Percentiles rank a stretch among this genome's conserved stretches.
Evolutionary conservation across 768 basidiomycete genomes (phyloP).

Genomic region (Albatrellus ellisii): DNA sequence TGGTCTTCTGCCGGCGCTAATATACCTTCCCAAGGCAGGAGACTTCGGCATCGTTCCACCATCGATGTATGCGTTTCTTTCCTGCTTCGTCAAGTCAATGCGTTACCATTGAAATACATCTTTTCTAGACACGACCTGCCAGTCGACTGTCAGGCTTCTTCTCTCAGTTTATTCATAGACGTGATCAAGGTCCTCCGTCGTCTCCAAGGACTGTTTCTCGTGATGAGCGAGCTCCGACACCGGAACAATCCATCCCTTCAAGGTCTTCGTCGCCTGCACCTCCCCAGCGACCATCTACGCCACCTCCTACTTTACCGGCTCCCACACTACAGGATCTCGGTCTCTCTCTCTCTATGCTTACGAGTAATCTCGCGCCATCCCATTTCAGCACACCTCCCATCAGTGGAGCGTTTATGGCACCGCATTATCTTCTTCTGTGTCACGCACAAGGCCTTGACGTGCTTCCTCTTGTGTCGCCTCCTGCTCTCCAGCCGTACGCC

Average conservation of each 20-base stretch:
- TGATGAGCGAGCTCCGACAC: slow-evolving; percentile 13
- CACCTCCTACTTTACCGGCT: slow-evolving; percentile 58
- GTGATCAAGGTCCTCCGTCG: slow-evolving; percentile 30
- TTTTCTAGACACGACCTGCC: slow-evolving; percentile 37
- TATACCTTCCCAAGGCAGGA: slow-evolving; percentile 3
- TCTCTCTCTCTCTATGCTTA: slow-evolving; percentile 53
- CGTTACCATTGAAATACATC: slow-evolving; percentile 6
- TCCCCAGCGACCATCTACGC: slow-evolving; percentile 42
- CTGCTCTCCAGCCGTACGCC: slow-evolving; percentile 64
- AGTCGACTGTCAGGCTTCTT: slow-evolving; percentile 82
- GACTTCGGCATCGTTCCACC: slow-evolving; percentile 2
- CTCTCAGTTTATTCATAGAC: slow-evolving; percentile 62
- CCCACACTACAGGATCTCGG: slow-evolving; percentile 69
- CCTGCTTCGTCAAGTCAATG: slow-evolving; percentile 3
- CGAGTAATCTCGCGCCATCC: slow-evolving; percentile 55
- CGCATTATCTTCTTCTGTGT: slow-evolving; percentile 73
- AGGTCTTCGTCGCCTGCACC: slow-evolving; percentile 40
- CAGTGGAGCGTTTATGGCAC: slow-evolving; percentile 68
- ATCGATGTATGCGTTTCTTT: slow-evolving; percentile 37
- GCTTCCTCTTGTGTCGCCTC: slow-evolving; percentile 65
- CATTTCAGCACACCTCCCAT: slow-evolving; percentile 68
- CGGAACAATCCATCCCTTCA: slow-evolving; percentile 25
- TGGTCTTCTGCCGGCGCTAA: slow-evolving; percentile 1
- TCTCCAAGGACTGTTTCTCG: slow-evolving; percentile 9
- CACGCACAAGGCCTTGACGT: slow-evolving; percentile 82